phyloP scores from a whole-genome alignment of 441 rosid species.

The Euphorbia corollata region DNA sequence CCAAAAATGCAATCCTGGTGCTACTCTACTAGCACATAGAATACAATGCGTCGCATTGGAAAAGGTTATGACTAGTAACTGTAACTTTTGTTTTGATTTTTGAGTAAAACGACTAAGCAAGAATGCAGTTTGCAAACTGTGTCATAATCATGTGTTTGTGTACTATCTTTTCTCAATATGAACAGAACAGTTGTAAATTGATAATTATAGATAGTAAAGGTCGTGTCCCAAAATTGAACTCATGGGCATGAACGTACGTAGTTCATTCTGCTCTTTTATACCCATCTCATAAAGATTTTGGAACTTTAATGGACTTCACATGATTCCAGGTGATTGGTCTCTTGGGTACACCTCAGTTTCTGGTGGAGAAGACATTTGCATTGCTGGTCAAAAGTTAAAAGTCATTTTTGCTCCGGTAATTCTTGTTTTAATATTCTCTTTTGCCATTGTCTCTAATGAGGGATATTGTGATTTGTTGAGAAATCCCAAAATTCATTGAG shows the following conservation, averaged over 20 bases:
- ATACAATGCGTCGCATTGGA: constrained; percentile 58
- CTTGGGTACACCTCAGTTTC: constrained; percentile 56
- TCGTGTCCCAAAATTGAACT: neutral
- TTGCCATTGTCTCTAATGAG: neutral
- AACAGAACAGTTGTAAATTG: neutral
- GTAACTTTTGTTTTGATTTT: neutral
- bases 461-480: constrained; percentile 1
- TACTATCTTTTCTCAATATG: neutral
- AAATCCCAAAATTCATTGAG: neutral
- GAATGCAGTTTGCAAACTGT: neutral
- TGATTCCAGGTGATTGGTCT: constrained; percentile 63
- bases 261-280: neutral
- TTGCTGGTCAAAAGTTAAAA: constrained; percentile 67
- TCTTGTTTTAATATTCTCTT: constrained; percentile 7
- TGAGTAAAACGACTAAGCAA: neutral
- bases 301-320: constrained; percentile 19
- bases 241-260: neutral
- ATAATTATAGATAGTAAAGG: neutral
- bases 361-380: constrained; percentile 69
- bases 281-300: constrained; percentile 14
- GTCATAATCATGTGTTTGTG: constrained; percentile 2
- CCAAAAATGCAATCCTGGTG: constrained; percentile 71
- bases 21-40: constrained; percentile 61
- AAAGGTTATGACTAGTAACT: constrained; percentile 31
- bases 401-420: constrained; percentile 70